Base-by-base conservation (phyloP, 306 rosid species). In the Comarum palustre region DNA sequence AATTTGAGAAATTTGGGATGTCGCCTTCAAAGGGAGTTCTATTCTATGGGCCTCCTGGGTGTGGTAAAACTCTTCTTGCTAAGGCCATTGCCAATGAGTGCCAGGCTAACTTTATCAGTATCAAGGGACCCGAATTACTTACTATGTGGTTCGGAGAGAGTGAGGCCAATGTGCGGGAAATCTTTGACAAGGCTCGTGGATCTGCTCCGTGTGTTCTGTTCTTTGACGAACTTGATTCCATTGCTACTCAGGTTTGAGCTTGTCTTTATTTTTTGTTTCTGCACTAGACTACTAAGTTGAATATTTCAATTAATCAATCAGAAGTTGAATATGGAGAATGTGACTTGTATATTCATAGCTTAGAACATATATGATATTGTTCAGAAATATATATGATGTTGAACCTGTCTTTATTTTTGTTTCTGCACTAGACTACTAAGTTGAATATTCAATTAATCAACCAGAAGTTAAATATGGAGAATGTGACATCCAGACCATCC, bases 71-170 rank as follows among this genome's bases (percentile, higher is more conserved):
- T 31, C 97, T 94, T 72, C 81, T 94, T 67, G 98, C 98, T 39
- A 94, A 91, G 77, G 98, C 98, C 62, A 94, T 94, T 81, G 98
- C 98, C 43, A 94, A 94, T 75, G 98, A 94, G 82, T 94, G 98
- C 71, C 98, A 94, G 80, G 98, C 98, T 3, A 94, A 94, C 87
- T 94, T 94, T 76, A 94, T 94, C 77, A 94, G 98, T 82, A 79
- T 94, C 72, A 94, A 94, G 88, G 98, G 98, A 73, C 98, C 98
- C 0, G 98, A 94, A 85, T 90, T 94, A 68, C 97, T 94, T 59
- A 94, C 98, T 0, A 94, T 94, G 98, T 94, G 98, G 98, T 94
- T 94, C 68, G 98, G 98, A 81, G 98, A 94, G 86, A 94, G 98
- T 83, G 98, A 94, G 86, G 98, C 98, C 64, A 94, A 94, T 48